A percentile compares a stretch with the other conserved stretches of the same genome.
Conservation (phyloP, 208 protist species). For the Acanthamoeba triangularis region DNA sequence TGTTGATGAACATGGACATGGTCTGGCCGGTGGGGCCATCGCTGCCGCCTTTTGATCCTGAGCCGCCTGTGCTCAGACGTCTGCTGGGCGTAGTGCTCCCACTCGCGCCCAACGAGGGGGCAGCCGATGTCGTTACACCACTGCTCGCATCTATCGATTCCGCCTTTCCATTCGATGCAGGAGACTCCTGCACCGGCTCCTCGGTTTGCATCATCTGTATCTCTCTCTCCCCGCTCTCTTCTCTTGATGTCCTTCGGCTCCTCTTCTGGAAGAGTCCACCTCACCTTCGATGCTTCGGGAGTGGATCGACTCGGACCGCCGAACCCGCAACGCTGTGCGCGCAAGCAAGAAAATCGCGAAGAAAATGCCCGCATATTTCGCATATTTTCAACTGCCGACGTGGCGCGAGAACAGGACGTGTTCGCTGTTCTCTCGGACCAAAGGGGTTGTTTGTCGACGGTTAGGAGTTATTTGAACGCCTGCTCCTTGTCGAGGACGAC, state of each 20-base stretch:
- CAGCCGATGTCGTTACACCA: background rate
- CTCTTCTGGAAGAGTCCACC: background rate
- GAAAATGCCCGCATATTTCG: background rate
- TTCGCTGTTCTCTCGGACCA: no score
- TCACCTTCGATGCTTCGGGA: background rate
- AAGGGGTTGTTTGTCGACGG: no score
- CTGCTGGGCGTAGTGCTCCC: slow-evolving; percentile 14
- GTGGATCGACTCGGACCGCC: background rate
- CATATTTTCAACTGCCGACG: background rate
- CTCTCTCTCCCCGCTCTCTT: background rate
- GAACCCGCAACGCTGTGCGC: background rate
- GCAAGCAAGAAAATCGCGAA: background rate
- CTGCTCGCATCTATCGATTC: background rate
- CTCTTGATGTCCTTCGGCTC: background rate
- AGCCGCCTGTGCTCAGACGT: slow-evolving; percentile 9
- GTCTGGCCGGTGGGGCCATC: slow-evolving; percentile 21
- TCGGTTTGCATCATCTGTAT: background rate
- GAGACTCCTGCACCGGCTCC: background rate
- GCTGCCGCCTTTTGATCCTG: background rate
- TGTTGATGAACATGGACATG: slow-evolving; percentile 55
- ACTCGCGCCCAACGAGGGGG: background rate
- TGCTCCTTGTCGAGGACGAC: slow-evolving; percentile 20
- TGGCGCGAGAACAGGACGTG: background rate
- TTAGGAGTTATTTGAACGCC: background rate
- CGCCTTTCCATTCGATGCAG: background rate